These are phyloP conservation scores for Colletotrichum echinochloae DNA, from an alignment of 2,329 filamentous ascomycete genomes.

Conservation along the genomic window DNA sequence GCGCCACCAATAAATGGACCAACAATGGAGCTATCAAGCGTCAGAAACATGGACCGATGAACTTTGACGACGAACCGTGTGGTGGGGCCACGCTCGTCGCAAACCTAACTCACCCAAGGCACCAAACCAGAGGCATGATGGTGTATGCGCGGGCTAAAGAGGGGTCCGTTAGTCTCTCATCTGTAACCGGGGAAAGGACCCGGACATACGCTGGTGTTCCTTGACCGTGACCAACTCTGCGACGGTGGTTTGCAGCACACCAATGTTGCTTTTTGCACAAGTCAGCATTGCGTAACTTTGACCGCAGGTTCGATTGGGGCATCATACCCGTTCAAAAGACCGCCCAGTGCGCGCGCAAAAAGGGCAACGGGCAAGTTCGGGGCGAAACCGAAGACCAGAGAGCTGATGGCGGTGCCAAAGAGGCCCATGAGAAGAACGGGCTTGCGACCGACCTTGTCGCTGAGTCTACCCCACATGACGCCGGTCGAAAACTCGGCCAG, in stretches of 20 bases:
- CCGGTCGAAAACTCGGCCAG: slow-evolving; percentile 95
- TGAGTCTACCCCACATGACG: slow-evolving; percentile 92
- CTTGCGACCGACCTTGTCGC: slow-evolving; percentile 92
- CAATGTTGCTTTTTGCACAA: slow-evolving; percentile 77
- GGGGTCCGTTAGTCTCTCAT: slow-evolving; percentile 44
- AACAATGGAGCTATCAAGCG: slow-evolving; percentile 78
- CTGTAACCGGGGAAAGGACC: slow-evolving; percentile 22
- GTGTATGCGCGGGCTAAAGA: slow-evolving; percentile 86
- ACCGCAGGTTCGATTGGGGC: slow-evolving; percentile 6
- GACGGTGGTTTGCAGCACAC: slow-evolving; percentile 94
- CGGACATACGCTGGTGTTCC: slow-evolving; percentile 84
- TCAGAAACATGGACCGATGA: slow-evolving; percentile 44
- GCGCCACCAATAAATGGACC: slow-evolving; percentile 92
- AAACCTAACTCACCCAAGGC: slow-evolving; percentile 76
- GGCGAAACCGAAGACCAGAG: slow-evolving; percentile 92
- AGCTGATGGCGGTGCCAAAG: slow-evolving; percentile 90
- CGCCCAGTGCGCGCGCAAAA: slow-evolving; percentile 88
- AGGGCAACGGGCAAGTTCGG: slow-evolving; percentile 85
- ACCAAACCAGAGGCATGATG: slow-evolving; percentile 99
- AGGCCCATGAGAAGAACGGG: slow-evolving; percentile 92
- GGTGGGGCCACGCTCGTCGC: slow-evolving; percentile 4
- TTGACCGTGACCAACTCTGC: slow-evolving; percentile 93
- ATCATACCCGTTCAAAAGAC: slow-evolving; percentile 89
- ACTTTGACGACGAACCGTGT: slow-evolving; percentile 17
- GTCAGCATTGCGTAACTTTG: slow-evolving; percentile 42